These are phyloP conservation scores for Colletotrichum coccodes DNA, from an alignment of 2,329 filamentous ascomycete genomes.

Conservation along the genomic window DNA sequence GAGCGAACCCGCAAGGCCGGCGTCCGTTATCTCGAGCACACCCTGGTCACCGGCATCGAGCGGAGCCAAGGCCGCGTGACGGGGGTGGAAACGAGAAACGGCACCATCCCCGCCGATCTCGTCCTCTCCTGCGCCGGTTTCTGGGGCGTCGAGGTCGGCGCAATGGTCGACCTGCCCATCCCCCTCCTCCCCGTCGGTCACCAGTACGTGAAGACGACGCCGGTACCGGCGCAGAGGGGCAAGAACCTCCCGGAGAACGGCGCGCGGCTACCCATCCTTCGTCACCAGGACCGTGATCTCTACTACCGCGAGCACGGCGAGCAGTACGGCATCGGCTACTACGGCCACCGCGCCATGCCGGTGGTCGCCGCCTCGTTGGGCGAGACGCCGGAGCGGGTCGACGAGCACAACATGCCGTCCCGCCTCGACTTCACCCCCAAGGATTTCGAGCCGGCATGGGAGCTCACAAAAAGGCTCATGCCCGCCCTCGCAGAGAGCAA, in stretches of 20 bases:
- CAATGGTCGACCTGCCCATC: conserved; percentile 67
- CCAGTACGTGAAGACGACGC: conserved; percentile 71
- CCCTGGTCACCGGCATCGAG: conserved; percentile 67
- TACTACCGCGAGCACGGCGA: conserved; percentile 75
- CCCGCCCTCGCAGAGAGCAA: conserved; percentile 60
- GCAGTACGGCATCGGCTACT: conserved; percentile 71
- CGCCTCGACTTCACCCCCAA: conserved; percentile 67
- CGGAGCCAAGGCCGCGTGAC: conserved; percentile 60
- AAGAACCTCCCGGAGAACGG: conserved; percentile 53
- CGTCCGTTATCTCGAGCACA: conserved; percentile 65
- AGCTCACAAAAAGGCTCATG: conserved; percentile 62
- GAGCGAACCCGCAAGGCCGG: conserved; percentile 66
- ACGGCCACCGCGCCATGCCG: conserved; percentile 71
- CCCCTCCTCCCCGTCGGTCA: conserved; percentile 70
- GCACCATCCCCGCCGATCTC: conserved; percentile 66
- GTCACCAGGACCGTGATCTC: conserved; percentile 71
- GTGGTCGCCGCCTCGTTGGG: conserved; percentile 65
- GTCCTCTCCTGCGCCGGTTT: conserved; percentile 72
- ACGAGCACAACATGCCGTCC: conserved; percentile 72
- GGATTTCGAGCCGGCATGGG: conserved; percentile 71
- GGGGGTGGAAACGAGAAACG: conserved; percentile 61
- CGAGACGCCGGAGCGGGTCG: conserved; percentile 61
- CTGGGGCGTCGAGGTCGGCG: conserved; percentile 73
- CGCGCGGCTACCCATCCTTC: conserved; percentile 66
- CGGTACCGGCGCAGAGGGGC: conserved; percentile 54